phyloP scores from a whole-genome alignment of 2,329 filamentous ascomycete species.

The Ascochyta pisi region DNA sequence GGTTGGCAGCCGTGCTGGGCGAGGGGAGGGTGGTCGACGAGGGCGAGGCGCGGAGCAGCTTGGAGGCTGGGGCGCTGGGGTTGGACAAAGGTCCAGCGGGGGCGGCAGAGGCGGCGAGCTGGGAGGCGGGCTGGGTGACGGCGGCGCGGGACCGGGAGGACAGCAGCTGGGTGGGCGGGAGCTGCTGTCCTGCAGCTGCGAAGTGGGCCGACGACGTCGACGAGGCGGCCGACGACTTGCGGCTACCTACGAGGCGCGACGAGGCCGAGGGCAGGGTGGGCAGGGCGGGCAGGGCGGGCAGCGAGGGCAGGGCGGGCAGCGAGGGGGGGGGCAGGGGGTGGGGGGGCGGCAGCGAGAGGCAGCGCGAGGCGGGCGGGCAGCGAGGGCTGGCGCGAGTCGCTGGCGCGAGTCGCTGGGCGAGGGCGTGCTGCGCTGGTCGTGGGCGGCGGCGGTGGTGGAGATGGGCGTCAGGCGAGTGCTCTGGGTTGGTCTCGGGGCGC shows the following conservation, averaged over 20 bases:
- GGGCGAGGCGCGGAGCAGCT: constrained; percentile 66
- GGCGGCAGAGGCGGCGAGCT: constrained; percentile 62
- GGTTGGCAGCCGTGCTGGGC: constrained; percentile 59
- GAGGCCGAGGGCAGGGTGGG: constrained; percentile 59
- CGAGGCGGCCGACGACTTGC: constrained; percentile 61
- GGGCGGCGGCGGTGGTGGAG: constrained; percentile 56
- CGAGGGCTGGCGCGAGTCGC: too few relatives aligned
- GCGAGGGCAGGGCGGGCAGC: constrained; percentile 48
- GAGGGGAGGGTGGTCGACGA: constrained; percentile 63
- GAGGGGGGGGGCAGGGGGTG: constrained; percentile 60
- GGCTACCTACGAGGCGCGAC: constrained; percentile 59
- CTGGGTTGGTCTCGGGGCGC: constrained; percentile 61
- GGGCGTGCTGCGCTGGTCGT: constrained; percentile 53
- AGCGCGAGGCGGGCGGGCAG: too few relatives aligned
- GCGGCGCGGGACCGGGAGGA: constrained; percentile 64
- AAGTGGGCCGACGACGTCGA: constrained; percentile 63
- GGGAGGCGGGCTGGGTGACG: constrained; percentile 60
- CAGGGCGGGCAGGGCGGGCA: constrained; percentile 50
- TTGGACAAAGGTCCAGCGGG: constrained; percentile 59
- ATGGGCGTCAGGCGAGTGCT: constrained; percentile 65
- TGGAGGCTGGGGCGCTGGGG: constrained; percentile 63
- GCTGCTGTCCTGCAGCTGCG: constrained; percentile 64
- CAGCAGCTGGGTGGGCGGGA: constrained; percentile 59
- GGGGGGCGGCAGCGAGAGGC: too few relatives aligned
- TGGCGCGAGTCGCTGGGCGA: constrained; percentile 59